Evolutionary conservation across 2,329 filamentous ascomycete species (phyloP).

Genomic region (Colletotrichum sp.): DNA sequence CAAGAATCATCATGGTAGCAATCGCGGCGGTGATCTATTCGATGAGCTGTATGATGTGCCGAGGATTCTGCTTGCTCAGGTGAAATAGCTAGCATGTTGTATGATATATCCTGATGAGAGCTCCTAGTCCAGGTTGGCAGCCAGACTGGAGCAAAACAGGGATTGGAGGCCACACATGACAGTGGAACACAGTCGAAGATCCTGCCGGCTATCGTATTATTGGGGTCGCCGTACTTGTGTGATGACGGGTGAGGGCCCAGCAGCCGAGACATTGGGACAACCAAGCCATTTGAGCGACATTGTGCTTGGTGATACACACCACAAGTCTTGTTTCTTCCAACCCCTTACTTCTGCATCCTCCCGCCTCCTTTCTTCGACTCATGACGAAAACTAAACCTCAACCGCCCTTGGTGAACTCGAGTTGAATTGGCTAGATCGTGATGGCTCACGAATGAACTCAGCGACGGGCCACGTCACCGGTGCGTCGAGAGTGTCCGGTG

Average conservation of each 20-base stretch:
- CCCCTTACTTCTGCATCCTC: background rate
- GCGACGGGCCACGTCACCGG: background rate
- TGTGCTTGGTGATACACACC: background rate
- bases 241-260: background rate
- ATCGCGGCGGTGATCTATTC: background rate
- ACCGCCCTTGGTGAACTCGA: background rate
- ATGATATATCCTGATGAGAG: background rate
- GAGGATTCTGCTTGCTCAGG: background rate
- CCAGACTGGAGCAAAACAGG: background rate
- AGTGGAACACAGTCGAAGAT: background rate
- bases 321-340: background rate
- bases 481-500: background rate
- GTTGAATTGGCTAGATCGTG: background rate
- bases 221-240: background rate
- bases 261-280: conserved; percentile 9
- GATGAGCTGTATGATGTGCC: background rate
- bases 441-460: background rate
- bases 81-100: background rate
- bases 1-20: background rate
- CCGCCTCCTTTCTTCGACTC: background rate
- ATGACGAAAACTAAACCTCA: background rate
- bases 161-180: background rate
- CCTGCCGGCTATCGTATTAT: background rate
- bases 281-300: background rate
- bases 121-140: background rate